Evolutionary conservation across 768 basidiomycete genomes (phyloP), one percentile per base, ranked within the genome.

Genomic region (Suillus hirtellus): DNA sequence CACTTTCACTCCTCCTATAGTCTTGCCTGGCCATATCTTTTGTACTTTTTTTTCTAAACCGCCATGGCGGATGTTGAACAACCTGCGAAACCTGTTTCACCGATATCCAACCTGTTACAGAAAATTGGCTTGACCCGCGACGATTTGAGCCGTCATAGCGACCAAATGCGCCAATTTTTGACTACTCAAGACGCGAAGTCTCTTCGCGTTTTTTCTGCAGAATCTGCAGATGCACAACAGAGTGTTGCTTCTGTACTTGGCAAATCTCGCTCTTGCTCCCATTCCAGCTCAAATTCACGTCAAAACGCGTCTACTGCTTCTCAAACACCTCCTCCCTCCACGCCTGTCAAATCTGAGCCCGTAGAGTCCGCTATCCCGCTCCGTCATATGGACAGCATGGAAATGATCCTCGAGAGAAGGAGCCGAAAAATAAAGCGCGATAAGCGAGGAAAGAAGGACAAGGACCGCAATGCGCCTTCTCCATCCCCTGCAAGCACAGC

Each of bases 81-180:
- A 47, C 62, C 55, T 50, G 70, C 65, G 67, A 75, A 74, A 66
- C 75, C 74, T 10, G 61, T 73, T 40, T 92, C 90, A 9, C 91
- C 91, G 42, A 90, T 91, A 35, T 89, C 89, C 38, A 85, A 87
- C 68, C 83, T 93, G 27, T 78, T 93, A 42, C 80, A 84, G 68
- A 85, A 86, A 19, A 81, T 93, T 47, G 90, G 90, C 59, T 82
- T 93, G 71, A 91, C 92, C 67, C 84, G 89, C 74, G 86, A 90
- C 70, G 91, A 92, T 76, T 79, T 93, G 62, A 73, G 80, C 68
- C 81, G 84, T 71, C 89, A 85, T 71, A 90, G 87, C 69, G 83
- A 88, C 77, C 84, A 91, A 73, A 92, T 93, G 90, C 88, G 90
- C 60, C 86, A 86, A 68, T 92, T 90, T 78, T 81, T 91, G 67